phyloP scores from a whole-genome alignment of 208 protist genomes.

The Trypanosoma lewisi region DNA sequence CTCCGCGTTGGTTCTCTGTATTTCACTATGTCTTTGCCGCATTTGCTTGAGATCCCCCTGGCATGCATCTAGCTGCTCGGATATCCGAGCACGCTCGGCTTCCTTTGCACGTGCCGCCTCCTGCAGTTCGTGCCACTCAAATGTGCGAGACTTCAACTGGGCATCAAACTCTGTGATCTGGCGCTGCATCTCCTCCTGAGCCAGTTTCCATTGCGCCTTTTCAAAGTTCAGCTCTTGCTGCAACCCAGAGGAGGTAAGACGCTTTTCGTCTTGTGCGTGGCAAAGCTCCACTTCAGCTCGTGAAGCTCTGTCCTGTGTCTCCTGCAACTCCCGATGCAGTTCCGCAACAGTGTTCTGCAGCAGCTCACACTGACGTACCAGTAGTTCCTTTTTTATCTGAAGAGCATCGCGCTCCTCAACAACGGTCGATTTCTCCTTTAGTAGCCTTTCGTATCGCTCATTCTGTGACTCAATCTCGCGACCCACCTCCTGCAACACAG shows the following conservation, averaged over 20 bases:
- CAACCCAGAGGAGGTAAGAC: constrained; percentile 16
- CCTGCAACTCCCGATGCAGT: constrained; percentile 38
- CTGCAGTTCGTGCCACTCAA: constrained; percentile 20
- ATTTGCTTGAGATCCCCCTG: constrained; percentile 3
- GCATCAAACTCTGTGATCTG: constrained; percentile 21
- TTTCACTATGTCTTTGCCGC: background rate
- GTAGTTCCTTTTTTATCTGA: constrained; percentile 23
- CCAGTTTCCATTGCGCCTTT: constrained; percentile 25
- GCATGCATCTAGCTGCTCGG: constrained; percentile 20
- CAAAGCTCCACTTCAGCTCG: constrained; percentile 51
- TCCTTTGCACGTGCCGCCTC: constrained; percentile 20
- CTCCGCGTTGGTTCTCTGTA: background rate
- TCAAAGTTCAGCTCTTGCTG: constrained; percentile 28
- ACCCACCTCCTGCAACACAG: constrained; percentile 59
- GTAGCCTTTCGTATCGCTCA: constrained; percentile 35
- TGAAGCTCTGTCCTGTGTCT: constrained; percentile 28
- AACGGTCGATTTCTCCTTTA: constrained; percentile 25
- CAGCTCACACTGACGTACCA: constrained; percentile 20
- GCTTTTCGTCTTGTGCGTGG: constrained; percentile 47
- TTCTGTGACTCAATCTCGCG: constrained; percentile 65
- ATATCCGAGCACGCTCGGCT: constrained; percentile 28
- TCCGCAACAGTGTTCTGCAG: constrained; percentile 31
- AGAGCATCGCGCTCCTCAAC: constrained; percentile 28
- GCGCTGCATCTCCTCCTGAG: constrained; percentile 24
- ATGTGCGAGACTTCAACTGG: constrained; percentile 5